These are phyloP conservation scores for Kwoniella botswanensis DNA, from an alignment of 768 basidiomycete genomes.

Conservation along the genomic window DNA sequence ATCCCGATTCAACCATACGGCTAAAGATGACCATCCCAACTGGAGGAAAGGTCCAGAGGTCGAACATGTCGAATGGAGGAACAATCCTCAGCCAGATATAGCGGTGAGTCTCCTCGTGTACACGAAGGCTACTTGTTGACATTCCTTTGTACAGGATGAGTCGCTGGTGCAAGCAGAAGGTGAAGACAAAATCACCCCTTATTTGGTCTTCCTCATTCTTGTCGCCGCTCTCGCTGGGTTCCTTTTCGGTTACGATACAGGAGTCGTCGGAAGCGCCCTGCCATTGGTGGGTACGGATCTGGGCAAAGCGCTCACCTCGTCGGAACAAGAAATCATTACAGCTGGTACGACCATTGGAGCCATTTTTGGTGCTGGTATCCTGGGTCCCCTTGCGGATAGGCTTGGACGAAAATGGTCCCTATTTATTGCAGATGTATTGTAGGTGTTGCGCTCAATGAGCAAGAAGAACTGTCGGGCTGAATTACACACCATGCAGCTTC, in stretches of 20 bases:
- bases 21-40: background rate
- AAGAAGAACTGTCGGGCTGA: background rate
- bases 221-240: slow-evolving; percentile 30
- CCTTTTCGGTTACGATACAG: slow-evolving; percentile 36
- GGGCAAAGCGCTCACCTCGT: slow-evolving; percentile 13
- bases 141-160: slow-evolving; percentile 11
- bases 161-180: slow-evolving; percentile 21
- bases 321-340: slow-evolving; percentile 33
- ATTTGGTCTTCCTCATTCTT: slow-evolving; percentile 12
- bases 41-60: slow-evolving; percentile 12
- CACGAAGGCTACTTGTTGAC: background rate
- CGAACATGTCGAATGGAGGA: slow-evolving; percentile 13
- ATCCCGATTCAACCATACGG: background rate
- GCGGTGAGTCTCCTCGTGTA: background rate
- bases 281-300: slow-evolving; percentile 27
- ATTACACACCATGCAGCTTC: slow-evolving; percentile 12
- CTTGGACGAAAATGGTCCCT: slow-evolving; percentile 12
- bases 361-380: slow-evolving; percentile 30
- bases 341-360: slow-evolving; percentile 33
- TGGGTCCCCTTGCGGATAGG: slow-evolving; percentile 6
- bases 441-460: background rate
- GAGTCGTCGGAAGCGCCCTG: slow-evolving; percentile 24
- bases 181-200: slow-evolving; percentile 30
- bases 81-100: slow-evolving; percentile 6
- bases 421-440: slow-evolving; percentile 25